Conservation (phyloP, 169 alveolate genomes). For the Perkinsus marinus region DNA sequence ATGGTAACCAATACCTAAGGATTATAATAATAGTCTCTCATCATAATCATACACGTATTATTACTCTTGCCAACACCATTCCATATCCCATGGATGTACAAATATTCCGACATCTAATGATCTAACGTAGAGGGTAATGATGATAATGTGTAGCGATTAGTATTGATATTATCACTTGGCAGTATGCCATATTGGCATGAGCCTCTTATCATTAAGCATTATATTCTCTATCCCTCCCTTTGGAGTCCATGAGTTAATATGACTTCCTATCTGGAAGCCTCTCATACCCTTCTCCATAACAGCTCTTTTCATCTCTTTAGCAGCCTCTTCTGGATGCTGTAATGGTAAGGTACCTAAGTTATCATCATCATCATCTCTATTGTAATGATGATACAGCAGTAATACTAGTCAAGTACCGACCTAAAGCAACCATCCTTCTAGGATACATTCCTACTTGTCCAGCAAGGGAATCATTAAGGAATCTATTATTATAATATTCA, state of each 20-base stretch:
- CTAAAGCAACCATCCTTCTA: not conserved
- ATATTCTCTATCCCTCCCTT: not conserved
- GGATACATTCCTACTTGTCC: not conserved
- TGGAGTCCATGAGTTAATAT: not conserved
- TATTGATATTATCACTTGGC: not conserved
- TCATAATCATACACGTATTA: too few relatives aligned
- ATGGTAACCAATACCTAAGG: not conserved
- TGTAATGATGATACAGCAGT: too few relatives aligned
- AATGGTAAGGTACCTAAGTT: not conserved
- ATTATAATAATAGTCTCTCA: too few relatives aligned
- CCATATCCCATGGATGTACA: conserved; percentile 7
- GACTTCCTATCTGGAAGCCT: conserved; percentile 3
- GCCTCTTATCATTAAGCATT: not conserved
- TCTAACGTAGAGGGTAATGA: not conserved
- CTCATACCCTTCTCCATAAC: not conserved
- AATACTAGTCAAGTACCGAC: not conserved
- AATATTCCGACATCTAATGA: not conserved
- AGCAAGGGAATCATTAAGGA: not conserved
- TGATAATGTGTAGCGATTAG: not conserved
- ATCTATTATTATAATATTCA: not conserved
- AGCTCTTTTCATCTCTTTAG: not conserved
- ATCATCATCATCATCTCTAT: not conserved
- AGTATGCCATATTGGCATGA: not conserved
- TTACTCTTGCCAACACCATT: not conserved
- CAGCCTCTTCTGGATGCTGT: not conserved